Conservation (phyloP, 176 grass and related monocot species). For the Oryza officinalis region DNA sequence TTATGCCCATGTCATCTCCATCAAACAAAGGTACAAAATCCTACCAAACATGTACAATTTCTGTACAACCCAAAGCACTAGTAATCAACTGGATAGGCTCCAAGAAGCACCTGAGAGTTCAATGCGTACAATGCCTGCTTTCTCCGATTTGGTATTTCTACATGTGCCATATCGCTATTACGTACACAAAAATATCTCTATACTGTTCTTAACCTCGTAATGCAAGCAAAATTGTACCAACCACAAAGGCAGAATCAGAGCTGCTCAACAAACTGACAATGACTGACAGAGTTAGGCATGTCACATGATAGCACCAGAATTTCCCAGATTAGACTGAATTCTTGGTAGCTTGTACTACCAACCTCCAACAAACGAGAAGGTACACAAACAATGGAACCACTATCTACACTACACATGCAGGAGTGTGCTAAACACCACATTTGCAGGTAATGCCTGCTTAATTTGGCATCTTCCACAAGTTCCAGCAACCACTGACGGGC, state of each 20-base stretch:
- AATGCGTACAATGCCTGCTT: background rate
- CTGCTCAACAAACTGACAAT: constrained; percentile 13
- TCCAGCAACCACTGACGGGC: constrained; percentile 38
- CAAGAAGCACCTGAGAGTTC: background rate
- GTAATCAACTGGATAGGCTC: constrained; percentile 4
- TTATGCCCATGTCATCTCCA: background rate
- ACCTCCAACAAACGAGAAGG: constrained; percentile 34
- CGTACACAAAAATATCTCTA: background rate
- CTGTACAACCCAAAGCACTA: constrained; percentile 5
- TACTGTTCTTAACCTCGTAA: constrained; percentile 2
- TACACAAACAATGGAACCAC: constrained; percentile 9
- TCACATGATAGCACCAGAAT: constrained; percentile 32
- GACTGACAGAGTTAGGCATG: constrained; percentile 16
- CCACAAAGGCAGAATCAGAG: constrained; percentile 12
- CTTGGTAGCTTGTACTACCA: background rate
- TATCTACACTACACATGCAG: background rate
- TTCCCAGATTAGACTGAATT: constrained; percentile 10
- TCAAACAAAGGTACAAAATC: constrained; percentile 32
- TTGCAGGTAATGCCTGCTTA: constrained; percentile 30
- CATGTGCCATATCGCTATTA: background rate
- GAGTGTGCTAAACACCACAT: constrained; percentile 14
- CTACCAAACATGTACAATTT: constrained; percentile 15
- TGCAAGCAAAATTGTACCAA: constrained; percentile 26
- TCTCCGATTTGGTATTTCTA: background rate
- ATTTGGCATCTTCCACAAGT: constrained; percentile 31